A percentile compares a stretch with the other conserved stretches of the same genome.
Evolutionary conservation across 345 rosid genomes (phyloP).

Genomic region (Melaleuca alternifolia): DNA sequence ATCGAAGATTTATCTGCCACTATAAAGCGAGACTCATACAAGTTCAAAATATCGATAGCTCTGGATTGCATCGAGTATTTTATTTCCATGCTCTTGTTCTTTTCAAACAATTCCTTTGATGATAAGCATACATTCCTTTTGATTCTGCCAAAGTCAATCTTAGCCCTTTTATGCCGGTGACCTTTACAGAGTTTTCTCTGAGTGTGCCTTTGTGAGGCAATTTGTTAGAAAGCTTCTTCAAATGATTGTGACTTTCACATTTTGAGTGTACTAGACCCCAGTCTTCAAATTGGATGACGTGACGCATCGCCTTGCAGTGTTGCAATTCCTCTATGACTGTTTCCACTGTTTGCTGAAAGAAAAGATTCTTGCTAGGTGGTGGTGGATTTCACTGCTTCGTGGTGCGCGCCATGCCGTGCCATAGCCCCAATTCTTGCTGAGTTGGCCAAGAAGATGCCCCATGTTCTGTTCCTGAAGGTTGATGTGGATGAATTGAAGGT

Average conservation of each 20-base stretch:
- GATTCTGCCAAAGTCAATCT: background rate
- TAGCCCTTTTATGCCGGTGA: background rate
- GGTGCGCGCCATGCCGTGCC: conserved; percentile 28
- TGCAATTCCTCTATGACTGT: background rate
- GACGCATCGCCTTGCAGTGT: background rate
- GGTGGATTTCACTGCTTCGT: conserved; percentile 26
- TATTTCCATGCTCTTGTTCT: background rate
- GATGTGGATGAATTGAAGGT: conserved; percentile 22
- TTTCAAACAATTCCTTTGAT: background rate
- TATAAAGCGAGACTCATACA: background rate
- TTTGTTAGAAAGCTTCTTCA: background rate
- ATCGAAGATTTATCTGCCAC: background rate
- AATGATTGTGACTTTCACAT: background rate
- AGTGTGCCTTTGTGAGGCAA: background rate
- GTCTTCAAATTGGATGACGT: background rate
- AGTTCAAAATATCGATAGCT: background rate
- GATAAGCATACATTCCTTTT: background rate
- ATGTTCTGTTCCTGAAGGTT: conserved; percentile 22
- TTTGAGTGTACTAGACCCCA: background rate
- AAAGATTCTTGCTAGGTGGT: conserved; percentile 2
- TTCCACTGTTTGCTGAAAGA: background rate
- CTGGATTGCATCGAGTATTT: background rate
- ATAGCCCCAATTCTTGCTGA: conserved; percentile 18
- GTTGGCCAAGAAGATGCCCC: conserved; percentile 15
- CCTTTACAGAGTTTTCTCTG: background rate